Percentiles rank a stretch among this genome's conserved stretches.
phyloP scores from a whole-genome alignment of 73 alveolate genomes.

The Paramecium bursaria region DNA sequence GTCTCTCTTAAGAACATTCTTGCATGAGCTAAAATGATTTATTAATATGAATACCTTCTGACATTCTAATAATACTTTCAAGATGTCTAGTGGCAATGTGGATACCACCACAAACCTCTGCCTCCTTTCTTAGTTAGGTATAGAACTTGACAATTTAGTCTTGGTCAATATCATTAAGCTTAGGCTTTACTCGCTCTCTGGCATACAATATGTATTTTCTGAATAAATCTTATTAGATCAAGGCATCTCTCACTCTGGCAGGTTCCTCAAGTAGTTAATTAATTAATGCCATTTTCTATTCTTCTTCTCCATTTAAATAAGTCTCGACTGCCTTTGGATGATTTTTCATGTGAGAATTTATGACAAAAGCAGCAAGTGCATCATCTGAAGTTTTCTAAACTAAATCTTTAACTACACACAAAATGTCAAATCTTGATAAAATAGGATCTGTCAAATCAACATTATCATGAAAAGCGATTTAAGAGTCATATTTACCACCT shows the following conservation, averaged over 20 bases:
- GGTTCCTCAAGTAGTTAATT: conserved; percentile 65
- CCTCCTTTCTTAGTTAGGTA: conserved; percentile 92
- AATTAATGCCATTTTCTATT: conserved; percentile 69
- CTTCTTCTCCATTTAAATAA: conserved; percentile 56
- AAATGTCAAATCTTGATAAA: conserved; percentile 98
- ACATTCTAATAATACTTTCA: conserved; percentile 97
- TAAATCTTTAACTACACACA: conserved; percentile 98
- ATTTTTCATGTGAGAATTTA: conserved; percentile 96
- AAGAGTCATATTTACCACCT: conserved; percentile 94
- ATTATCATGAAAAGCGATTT: conserved; percentile 95
- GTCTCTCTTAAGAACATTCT: conserved; percentile 96
- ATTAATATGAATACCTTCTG: conserved; percentile 81
- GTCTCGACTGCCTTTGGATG: conserved; percentile 87
- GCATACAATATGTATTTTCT: conserved; percentile 98
- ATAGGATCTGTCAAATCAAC: conserved; percentile 99
- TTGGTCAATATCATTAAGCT: conserved; percentile 88
- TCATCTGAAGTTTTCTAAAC: conserved; percentile 94
- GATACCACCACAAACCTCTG: conserved; percentile 94
- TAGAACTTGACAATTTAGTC: conserved; percentile 95
- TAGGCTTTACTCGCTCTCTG: conserved; percentile 91
- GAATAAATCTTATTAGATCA: conserved; percentile 88
- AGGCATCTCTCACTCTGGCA: conserved; percentile 30
- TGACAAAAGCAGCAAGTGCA: conserved; percentile 97
- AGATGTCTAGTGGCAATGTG: conserved; percentile 98
- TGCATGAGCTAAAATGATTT: conserved; percentile 91